Evolutionary conservation across 2,329 filamentous ascomycete genomes (phyloP), one percentile per base, ranked within the genome.

Genomic region (Fonsecaea nubica): DNA sequence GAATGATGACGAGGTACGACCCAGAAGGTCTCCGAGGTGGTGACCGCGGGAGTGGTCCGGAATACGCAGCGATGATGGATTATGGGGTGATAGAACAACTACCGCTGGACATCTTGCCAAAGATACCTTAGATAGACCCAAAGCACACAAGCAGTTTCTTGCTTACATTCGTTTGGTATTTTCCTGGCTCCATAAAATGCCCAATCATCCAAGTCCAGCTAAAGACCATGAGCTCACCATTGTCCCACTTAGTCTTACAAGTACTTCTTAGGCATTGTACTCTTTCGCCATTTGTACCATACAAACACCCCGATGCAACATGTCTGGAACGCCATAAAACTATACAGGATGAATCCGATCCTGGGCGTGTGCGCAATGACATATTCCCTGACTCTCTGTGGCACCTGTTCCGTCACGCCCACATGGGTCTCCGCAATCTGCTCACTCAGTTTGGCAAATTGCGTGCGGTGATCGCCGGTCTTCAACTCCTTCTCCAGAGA

Each of bases 251-350:
- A 21, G 18, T 50, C 66, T 76, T 83, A 97, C 76, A 97, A 81
- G 78, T 93, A 97, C 81, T 97, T 97, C 85, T 97, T 97, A n/a
- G 92, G 92, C 78, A 88, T 87, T 70, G 84, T 88, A 45, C 86
- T 84, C 79, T 90, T 87, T 75, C 90, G 89, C 73, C 88, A 86
- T 85, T 96, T 96, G 80, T 97, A 97, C 66, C 89, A 76, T 42
- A 92, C 77, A 76, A 93, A 97, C 0, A 84, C 86, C 1, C 79
- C 87, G 0, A 87, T 87, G 36, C 96, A 81, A 71, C 92, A 76
- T 57, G 91, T 75, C 80, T 97, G 93, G 69, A 92, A 87, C 18
- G 86, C 88, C 63, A 97, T 82, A 65, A 96, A 85, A 66, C 93
- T 81, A 74, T 90, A 85, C 70, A 96, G 86, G 72, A 89, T 85